These are phyloP conservation scores for Aspergillus carlsbadensis DNA, from an alignment of 495 filamentous ascomycete species.

Conservation along the genomic window DNA sequence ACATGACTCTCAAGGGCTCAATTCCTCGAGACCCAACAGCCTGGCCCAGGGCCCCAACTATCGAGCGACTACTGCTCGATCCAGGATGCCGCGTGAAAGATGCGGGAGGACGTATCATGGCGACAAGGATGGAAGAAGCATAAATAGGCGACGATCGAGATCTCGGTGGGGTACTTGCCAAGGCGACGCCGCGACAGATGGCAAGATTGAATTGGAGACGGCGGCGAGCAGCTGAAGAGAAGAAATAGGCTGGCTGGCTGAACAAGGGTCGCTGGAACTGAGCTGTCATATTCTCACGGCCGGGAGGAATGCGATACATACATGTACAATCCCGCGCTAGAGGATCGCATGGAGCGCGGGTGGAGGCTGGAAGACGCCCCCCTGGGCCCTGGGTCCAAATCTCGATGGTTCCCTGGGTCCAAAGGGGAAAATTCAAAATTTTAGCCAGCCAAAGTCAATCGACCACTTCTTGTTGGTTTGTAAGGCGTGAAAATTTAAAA, in stretches of 20 bases:
- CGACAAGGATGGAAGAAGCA: neutral
- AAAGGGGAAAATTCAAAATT: neutral
- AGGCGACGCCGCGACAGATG: neutral
- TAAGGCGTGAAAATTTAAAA: constrained; percentile 1
- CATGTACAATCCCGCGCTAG: neutral
- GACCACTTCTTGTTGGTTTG: neutral
- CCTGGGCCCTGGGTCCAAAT: neutral
- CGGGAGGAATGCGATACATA: constrained; percentile 5
- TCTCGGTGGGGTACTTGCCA: neutral
- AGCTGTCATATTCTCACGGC: constrained; percentile 13
- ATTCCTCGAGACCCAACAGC: no score
- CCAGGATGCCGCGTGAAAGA: neutral
- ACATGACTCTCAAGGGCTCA: no score
- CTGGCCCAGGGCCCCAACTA: neutral
- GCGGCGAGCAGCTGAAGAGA: neutral
- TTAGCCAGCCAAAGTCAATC: neutral
- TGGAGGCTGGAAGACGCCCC: neutral
- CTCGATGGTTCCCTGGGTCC: neutral
- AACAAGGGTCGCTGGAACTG: neutral
- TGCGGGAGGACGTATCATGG: neutral
- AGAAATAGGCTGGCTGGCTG: constrained; percentile 6
- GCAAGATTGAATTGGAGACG: neutral
- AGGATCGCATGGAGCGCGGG: neutral
- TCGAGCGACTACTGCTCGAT: neutral
- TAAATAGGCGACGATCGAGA: constrained; percentile 6